Conservation (phyloP, 306 rosid genomes). For the Medicago arabica region DNA sequence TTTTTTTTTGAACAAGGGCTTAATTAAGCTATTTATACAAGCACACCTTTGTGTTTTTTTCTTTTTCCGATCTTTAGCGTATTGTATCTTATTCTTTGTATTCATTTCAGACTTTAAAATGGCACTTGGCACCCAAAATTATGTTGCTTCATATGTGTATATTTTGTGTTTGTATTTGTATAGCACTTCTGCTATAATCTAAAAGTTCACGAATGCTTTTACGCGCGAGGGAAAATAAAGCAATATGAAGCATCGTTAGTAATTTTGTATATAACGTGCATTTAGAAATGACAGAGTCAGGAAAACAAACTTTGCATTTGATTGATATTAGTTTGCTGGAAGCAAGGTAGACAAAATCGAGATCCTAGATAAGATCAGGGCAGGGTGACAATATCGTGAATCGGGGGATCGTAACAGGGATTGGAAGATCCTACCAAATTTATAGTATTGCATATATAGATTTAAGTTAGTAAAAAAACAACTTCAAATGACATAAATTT, state of each 20-base stretch:
- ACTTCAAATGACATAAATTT: too few relatives aligned
- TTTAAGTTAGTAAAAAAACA: too few relatives aligned
- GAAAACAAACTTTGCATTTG: neutral
- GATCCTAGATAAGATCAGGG: too few relatives aligned
- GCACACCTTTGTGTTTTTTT: too few relatives aligned
- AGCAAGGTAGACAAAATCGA: too few relatives aligned
- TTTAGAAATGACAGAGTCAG: neutral
- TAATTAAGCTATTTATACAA: too few relatives aligned
- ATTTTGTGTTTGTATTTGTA: neutral
- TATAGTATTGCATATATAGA: too few relatives aligned
- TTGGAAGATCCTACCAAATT: too few relatives aligned
- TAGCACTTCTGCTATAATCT: neutral
- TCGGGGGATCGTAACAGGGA: too few relatives aligned
- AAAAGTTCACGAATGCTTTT: neutral
- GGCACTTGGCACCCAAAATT: neutral
- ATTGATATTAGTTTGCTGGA: neutral
- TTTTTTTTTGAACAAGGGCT: too few relatives aligned
- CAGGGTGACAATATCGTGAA: too few relatives aligned
- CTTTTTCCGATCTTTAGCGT: too few relatives aligned
- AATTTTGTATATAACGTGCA: neutral
- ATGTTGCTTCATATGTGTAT: neutral
- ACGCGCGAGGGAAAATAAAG: neutral
- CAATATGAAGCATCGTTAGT: neutral
- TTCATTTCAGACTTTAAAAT: conserved; percentile 3
- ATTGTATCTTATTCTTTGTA: neutral